These are phyloP conservation scores for Hamamelis virginiana DNA, from an alignment of 164 flowering plant species.

Conservation along the genomic window DNA sequence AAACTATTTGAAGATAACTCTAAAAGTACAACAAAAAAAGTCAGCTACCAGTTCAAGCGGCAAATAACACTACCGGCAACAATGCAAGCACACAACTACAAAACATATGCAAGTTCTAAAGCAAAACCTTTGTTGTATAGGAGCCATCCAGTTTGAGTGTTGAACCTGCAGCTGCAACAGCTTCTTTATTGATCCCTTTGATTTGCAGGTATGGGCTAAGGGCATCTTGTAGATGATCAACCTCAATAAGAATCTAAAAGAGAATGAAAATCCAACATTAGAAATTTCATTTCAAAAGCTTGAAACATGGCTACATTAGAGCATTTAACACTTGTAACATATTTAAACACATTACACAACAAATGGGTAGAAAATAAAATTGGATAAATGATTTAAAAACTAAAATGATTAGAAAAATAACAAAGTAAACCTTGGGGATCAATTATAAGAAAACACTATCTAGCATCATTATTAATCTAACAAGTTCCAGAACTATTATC, in stretches of 20 bases:
- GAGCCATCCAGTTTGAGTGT: slow-evolving; percentile 79
- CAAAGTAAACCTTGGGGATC: too few species aligned
- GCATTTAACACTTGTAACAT: neutral
- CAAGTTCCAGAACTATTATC: too few species aligned
- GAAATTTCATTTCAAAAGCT: neutral
- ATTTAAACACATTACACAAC: neutral
- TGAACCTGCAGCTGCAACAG: slow-evolving; percentile 87
- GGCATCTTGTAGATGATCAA: slow-evolving; percentile 89
- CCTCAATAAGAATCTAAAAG: slow-evolving; percentile 82
- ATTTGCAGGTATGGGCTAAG: slow-evolving; percentile 86
- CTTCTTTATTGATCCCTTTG: slow-evolving; percentile 87
- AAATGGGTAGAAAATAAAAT: neutral
- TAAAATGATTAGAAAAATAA: neutral
- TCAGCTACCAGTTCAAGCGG: slow-evolving; percentile 1
- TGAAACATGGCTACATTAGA: slow-evolving; percentile 5
- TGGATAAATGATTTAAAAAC: neutral
- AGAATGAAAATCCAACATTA: slow-evolving; percentile 5
- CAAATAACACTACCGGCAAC: neutral
- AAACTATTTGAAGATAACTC: slow-evolving; percentile 90
- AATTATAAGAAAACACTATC: too few species aligned
- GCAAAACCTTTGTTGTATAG: slow-evolving; percentile 93
- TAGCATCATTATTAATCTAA: neutral
- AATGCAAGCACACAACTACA: neutral
- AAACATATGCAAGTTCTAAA: neutral
- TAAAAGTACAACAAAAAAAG: slow-evolving; percentile 22